Conservation (phyloP, 1,284 basidiomycete genomes). For the Hymenochaete sp. region DNA sequence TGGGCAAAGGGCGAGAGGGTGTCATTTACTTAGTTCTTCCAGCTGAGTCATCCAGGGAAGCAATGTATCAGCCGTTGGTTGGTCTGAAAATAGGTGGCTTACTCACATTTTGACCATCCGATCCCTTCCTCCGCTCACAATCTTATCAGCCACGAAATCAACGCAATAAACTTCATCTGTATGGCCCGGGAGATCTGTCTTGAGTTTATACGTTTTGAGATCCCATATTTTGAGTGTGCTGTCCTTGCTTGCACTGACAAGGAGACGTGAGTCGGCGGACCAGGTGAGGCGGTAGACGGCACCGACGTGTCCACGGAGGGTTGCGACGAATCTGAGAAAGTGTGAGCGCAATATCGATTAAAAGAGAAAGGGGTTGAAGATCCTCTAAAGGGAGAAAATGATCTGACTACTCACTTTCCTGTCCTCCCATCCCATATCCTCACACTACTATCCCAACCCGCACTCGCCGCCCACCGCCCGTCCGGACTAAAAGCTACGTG, state of each 20-base stretch:
- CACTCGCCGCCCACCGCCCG: conserved; percentile 84
- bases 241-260: conserved; percentile 93
- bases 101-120: conserved; percentile 65
- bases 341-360: neutral
- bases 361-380: conserved; percentile 1
- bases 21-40: conserved; percentile 10
- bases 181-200: conserved; percentile 90
- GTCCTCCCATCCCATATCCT: conserved; percentile 92
- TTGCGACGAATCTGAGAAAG: conserved; percentile 64
- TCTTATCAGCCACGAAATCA: conserved; percentile 95
- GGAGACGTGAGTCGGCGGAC: conserved; percentile 88
- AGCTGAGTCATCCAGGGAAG: conserved; percentile 1
- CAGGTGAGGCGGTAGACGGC: conserved; percentile 92
- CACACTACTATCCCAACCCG: conserved; percentile 87
- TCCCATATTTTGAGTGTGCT: conserved; percentile 96
- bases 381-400: neutral
- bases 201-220: conserved; percentile 89
- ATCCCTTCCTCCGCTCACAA: conserved; percentile 88
- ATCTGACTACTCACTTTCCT: conserved; percentile 53
- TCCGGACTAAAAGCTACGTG: conserved; percentile 96
- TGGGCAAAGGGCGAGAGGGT: neutral
- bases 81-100: neutral
- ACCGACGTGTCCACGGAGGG: conserved; percentile 87
- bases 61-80: neutral
- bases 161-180: conserved; percentile 99